Base-by-base conservation (phyloP, 345 rosid genomes). In the Eucalyptus sp. region DNA sequence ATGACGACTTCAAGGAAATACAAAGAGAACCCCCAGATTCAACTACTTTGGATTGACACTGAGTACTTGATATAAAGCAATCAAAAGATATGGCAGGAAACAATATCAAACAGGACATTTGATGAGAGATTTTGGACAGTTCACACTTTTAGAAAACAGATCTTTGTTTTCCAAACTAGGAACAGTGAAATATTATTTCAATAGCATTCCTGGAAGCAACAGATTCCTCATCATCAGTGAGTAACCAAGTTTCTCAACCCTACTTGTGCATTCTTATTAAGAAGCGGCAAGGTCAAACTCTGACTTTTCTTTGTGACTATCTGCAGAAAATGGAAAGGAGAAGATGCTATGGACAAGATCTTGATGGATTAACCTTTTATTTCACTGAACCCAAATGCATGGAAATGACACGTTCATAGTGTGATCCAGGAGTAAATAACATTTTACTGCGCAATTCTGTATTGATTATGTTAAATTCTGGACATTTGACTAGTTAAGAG, bases 101-200 rank as follows among this genome's bases (percentile, higher is more conserved):
- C 68, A n/a, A 29, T 6, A 18, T 49, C 7, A 86, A 89, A 86
- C 5, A 13, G 14, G 76, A 88, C 37, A 43, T 85, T 79, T 41
- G 76, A 31, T 5, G 64, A 52, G 54, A 25, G 41, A 24, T 37
- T 64, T 64, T 51, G 86, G 54, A 66, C 66, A 62, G 89, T 95
- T 15, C 95, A 95, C 99, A 91, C 98, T 97, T 89, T 92, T 93
- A 88, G 99, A 97, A 89, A 97, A 94, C 87, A 94, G 5, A 88
- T 95, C 98, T 88, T 94, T 96, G 89, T 95, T 95, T 87, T 91
- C 96, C 93, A 91, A 91, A 50, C 85, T 92, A 87, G 87, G 90
- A 89, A 91, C 96, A 95, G 66, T 90, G 92, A 51, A 95, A 88
- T 87, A 88, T 89, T 87, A 96, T 89, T 88, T 97, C 97, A 48